These are phyloP conservation scores for Pneumocystis wakefieldiae DNA, from an alignment of 1,139 yeast genomes.

Conservation along the genomic window DNA sequence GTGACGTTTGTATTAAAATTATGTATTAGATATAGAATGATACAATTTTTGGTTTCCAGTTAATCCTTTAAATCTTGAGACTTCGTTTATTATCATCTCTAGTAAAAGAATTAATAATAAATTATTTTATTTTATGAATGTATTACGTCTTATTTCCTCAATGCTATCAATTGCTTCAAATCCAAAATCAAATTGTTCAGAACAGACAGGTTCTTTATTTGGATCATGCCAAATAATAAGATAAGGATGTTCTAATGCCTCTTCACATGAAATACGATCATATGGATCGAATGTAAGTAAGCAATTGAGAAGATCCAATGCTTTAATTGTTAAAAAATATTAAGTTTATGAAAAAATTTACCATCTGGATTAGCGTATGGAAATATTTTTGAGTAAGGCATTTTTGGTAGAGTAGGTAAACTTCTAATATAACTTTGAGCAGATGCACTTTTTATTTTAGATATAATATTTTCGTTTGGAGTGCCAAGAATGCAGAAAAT, in stretches of 20 bases:
- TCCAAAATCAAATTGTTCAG: constrained; percentile 68
- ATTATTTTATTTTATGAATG: neutral
- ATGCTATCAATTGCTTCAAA: constrained; percentile 80
- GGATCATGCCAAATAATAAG: constrained; percentile 93
- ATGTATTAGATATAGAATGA: neutral
- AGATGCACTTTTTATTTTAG: constrained; percentile 58
- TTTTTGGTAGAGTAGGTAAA: constrained; percentile 66
- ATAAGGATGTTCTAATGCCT: constrained; percentile 82
- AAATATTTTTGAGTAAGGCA: constrained; percentile 57
- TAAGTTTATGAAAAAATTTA: neutral
- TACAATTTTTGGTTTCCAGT: constrained; percentile 36
- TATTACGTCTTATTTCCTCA: constrained; percentile 42
- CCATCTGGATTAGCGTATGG: constrained; percentile 62
- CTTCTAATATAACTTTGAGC: constrained; percentile 89
- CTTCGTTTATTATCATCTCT: constrained; percentile 66
- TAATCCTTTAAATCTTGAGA: constrained; percentile 58
- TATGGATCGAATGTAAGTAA: constrained; percentile 83
- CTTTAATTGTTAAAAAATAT: constrained; percentile 27
- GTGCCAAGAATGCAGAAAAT: constrained; percentile 78
- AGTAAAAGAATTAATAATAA: neutral
- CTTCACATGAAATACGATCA: constrained; percentile 72
- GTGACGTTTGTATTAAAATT: neutral
- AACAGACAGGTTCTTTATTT: constrained; percentile 79
- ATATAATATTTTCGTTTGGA: constrained; percentile 69
- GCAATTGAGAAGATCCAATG: constrained; percentile 62